These are phyloP conservation scores for Rutidosis leptorrhynchoides DNA, from an alignment of 129 eudicot species.

Conservation along the genomic window DNA sequence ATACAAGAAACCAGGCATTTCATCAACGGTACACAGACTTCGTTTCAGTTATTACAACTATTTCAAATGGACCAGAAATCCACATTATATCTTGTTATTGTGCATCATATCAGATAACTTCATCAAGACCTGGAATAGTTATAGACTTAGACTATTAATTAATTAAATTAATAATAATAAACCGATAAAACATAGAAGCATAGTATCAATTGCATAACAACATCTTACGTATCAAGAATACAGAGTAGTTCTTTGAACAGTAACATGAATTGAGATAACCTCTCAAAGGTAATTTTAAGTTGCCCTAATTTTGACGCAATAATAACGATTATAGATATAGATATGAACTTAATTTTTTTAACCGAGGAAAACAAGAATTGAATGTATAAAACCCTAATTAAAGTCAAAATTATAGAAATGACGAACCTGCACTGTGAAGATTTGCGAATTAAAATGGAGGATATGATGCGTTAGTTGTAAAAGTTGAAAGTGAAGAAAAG, in stretches of 20 bases:
- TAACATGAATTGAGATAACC: not conserved
- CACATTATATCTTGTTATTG: too few relatives aligned
- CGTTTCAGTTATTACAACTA: too few relatives aligned
- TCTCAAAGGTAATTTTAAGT: not conserved
- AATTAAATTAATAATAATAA: too few relatives aligned
- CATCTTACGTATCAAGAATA: not conserved
- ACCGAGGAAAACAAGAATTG: conserved; percentile 10
- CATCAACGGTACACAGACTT: not conserved
- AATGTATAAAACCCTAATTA: conserved; percentile 28
- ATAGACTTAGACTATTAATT: too few relatives aligned
- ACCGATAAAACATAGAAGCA: not conserved
- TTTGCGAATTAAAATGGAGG: not conserved
- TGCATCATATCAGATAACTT: too few relatives aligned
- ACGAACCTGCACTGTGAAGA: conserved; percentile 24
- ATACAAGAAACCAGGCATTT: not conserved
- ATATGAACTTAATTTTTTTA: not conserved
- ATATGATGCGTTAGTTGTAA: conserved; percentile 13
- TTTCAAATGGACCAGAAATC: too few relatives aligned
- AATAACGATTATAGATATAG: not conserved
- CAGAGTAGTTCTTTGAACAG: not conserved
- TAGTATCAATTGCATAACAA: not conserved
- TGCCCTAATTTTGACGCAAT: conserved; percentile 9
- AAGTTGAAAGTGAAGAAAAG: conserved; percentile 25
- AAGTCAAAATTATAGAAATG: conserved; percentile 6
- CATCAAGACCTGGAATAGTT: too few relatives aligned